Evolutionary conservation across 2,329 filamentous ascomycete species (phyloP), one percentile per base, ranked within the genome.

Genomic region (Nigrospora sphaerica): DNA sequence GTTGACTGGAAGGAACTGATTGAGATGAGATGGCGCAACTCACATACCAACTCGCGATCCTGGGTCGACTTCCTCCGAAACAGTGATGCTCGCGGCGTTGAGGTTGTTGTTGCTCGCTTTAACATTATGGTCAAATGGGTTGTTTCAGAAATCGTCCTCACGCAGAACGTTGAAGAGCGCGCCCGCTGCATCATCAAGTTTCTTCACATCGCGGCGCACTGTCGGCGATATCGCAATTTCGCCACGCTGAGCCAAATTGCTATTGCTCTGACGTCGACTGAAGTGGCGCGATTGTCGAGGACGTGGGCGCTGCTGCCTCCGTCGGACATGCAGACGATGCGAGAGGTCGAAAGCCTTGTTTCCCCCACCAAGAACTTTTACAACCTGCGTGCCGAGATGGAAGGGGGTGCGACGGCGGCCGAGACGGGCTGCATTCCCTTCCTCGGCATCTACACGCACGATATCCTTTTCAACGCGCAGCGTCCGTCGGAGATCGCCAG

Each of bases 101-200:
- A 92, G 59, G 84, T 93, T 18, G 86, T 91, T 41, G 87, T 92
- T 62, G 86, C 88, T 10, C 83, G 88, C 42, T 93, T 93, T 71
- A 93, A 93, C 63, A 80, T 93, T 52, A 86, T 92, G 70, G 87
- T 91, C 50, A 92, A 92, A 63, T 93, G 88, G 88, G 84, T 81
- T 28, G 78, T 90, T 28, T 92, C 87, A 1, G 86, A 92, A 63
- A 79, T 86, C 53, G 77, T 93, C 10, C 73, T 93, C 41, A 93
- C 86, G 0, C 78, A 84, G 52, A 71, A 83, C 46, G 66, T 84
- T 12, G 80, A 84, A 50, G 88, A 93, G 65, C 77, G 88, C 44
- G 86, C 86, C 18, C 74, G 83, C 34, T 88, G 84, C 61, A 80
- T 93, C 52, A 82, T 86, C 64, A 92, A 93, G 64, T 85, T 78